Evolutionary conservation across 2,329 filamentous ascomycete genomes (phyloP).

Genomic region (Scedosporium boydii): DNA sequence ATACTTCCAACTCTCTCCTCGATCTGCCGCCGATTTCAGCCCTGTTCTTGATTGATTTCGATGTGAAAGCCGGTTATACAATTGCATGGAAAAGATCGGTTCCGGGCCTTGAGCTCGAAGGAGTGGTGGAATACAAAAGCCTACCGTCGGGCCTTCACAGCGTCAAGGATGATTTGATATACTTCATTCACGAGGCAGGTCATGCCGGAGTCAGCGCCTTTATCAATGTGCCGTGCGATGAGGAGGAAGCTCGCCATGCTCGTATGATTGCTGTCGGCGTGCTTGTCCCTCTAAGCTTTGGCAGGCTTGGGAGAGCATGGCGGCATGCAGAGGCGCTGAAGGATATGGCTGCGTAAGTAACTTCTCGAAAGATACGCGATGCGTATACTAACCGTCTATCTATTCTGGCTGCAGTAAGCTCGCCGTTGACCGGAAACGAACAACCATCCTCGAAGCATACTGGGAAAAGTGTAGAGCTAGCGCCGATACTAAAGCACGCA

Average conservation of each 20-base stretch:
- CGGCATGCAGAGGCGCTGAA: conserved; percentile 70
- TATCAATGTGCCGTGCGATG: conserved; percentile 70
- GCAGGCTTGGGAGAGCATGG: conserved; percentile 81
- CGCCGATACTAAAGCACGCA: not conserved
- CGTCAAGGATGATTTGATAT: conserved; percentile 79
- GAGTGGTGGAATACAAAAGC: conserved; percentile 91
- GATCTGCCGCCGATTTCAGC: conserved; percentile 59
- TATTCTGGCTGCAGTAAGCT: conserved; percentile 38
- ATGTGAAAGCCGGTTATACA: conserved; percentile 85
- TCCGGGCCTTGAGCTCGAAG: conserved; percentile 65
- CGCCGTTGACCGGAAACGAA: conserved; percentile 55
- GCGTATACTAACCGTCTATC: not conserved
- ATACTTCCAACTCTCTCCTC: conserved; percentile 22
- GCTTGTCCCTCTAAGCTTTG: conserved; percentile 76
- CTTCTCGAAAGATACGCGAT: not conserved
- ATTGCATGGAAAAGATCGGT: conserved; percentile 77
- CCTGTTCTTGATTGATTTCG: conserved; percentile 83
- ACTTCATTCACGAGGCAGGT: conserved; percentile 75
- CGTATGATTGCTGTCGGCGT: conserved; percentile 88
- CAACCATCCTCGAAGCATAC: conserved; percentile 61
- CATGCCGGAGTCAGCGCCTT: conserved; percentile 90
- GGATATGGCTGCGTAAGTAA: conserved; percentile 57
- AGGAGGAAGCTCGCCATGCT: conserved; percentile 71
- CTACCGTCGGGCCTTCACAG: conserved; percentile 88
- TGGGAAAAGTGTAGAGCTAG: conserved; percentile 44